These are phyloP conservation scores for Botrytis sinoallii DNA, from an alignment of 2,329 filamentous ascomycete species.

Conservation along the genomic window DNA sequence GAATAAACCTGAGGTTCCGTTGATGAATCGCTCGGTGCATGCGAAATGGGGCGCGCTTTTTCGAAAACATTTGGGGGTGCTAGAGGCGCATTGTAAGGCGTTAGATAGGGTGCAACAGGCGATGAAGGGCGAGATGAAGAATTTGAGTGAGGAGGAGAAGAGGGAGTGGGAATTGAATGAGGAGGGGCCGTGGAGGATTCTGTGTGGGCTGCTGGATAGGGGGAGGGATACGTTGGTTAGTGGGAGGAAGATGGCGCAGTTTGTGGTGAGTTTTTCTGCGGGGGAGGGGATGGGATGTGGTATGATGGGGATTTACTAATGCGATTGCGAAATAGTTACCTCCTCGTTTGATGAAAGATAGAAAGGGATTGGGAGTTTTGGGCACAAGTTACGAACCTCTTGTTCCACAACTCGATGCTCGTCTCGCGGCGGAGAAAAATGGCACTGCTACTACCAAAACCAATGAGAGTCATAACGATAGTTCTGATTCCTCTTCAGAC, in stretches of 20 bases:
- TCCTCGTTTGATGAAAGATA: constrained; percentile 23
- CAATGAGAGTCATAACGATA: constrained; percentile 2
- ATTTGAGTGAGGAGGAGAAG: constrained; percentile 27
- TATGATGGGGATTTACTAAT: neutral
- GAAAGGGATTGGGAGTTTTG: constrained; percentile 27
- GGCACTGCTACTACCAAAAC: neutral
- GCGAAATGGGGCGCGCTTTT: constrained; percentile 38
- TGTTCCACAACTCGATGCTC: constrained; percentile 24
- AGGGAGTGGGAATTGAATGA: constrained; percentile 29
- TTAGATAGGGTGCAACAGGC: constrained; percentile 28
- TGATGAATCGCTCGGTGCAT: constrained; percentile 35
- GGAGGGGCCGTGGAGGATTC: constrained; percentile 30
- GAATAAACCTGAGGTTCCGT: constrained; percentile 16
- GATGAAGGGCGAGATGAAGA: constrained; percentile 25
- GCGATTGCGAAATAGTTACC: constrained; percentile 24
- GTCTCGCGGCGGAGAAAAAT: constrained; percentile 19
- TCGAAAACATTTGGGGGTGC: constrained; percentile 31
- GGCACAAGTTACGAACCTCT: constrained; percentile 26
- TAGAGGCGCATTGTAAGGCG: constrained; percentile 31
- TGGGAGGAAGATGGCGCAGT: constrained; percentile 25
- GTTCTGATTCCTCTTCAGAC: constrained; percentile 5
- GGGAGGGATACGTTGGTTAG: constrained; percentile 24
- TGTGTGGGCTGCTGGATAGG: constrained; percentile 32
- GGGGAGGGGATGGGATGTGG: neutral
- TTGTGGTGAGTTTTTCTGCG: constrained; percentile 28